Evolutionary conservation across 2,329 filamentous ascomycete genomes (phyloP), one percentile per base, ranked within the genome.

Genomic region (Ophiostoma triangulosporum): DNA sequence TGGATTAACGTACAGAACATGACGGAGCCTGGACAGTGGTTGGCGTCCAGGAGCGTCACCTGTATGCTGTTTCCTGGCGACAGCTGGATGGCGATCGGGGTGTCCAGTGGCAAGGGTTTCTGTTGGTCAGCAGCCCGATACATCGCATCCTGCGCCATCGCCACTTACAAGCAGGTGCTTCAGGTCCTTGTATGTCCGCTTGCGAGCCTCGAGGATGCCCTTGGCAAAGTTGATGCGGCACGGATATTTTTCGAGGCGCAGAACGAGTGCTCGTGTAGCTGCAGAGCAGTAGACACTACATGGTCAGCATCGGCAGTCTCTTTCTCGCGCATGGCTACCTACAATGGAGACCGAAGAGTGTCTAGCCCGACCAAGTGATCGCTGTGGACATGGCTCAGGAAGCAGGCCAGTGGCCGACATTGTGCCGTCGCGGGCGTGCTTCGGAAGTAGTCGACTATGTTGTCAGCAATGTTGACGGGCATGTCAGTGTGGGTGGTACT

Each of bases 361-460:
- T 95, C 88, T 1, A 96, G 74, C 0, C 91, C 90, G 33, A 77
- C 76, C 1, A 96, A 76, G 67, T 96, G 91, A 62, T 96, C 90
- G 58, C 85, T 94, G 64, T 96, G 91, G 2, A 94, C 81, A 75
- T 97, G 91, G 66, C 86, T 94, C 26, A 97, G 73, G 64, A 97
- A 95, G 65, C 85, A 93, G 15, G 86, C 89, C 53, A 93, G 68
- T 0, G 88, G 86, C 4, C 84, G 76, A 15, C 68, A 74, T 15
- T 68, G 67, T 6, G 71, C 70, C 9, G 50, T 46, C 4, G 72
- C 68, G 48, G 74, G 72, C 6, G 50, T 52, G 15, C 68, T 70
- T 24, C 86, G 79, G 62, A 96, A 96, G 69, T 83, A 88, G 67
- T 96, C 90, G 59, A 96, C 83, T 86, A 17, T 12, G 17, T n/a